Evolutionary conservation across 371 early-diverging fungal species (phyloP).

Genomic region (Phascolomyces articulosus): DNA sequence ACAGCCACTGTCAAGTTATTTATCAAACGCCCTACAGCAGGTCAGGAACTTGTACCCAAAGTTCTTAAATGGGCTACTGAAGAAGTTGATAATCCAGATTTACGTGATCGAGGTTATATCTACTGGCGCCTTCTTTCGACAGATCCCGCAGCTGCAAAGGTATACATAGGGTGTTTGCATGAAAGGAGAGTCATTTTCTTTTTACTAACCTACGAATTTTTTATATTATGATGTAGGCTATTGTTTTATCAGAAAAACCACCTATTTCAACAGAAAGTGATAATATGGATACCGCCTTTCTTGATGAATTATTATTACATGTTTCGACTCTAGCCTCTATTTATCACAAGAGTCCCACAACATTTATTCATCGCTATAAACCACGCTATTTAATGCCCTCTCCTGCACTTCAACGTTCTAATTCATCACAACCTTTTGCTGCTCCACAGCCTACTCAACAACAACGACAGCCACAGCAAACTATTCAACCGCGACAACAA

Average conservation of each 20-base stretch:
- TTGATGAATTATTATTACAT: conserved; percentile 90
- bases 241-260: conserved; percentile 90
- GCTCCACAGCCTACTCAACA: conserved; percentile 17
- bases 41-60: conserved; percentile 88
- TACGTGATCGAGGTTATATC: conserved; percentile 96
- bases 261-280: conserved; percentile 89
- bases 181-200: too few relatives aligned
- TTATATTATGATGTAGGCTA: conserved; percentile 38
- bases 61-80: conserved; percentile 94
- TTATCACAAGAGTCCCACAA: conserved; percentile 90
- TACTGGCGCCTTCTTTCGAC: conserved; percentile 97
- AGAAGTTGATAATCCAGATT: conserved; percentile 93
- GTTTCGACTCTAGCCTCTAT: conserved; percentile 90
- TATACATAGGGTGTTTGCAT: too few relatives aligned
- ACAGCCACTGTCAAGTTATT: conserved; percentile 96
- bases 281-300: conserved; percentile 75
- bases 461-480: conserved; percentile 16
- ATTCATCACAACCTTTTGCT: conserved; percentile 11
- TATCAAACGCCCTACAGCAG: conserved; percentile 86
- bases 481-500: conserved; percentile 5
- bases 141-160: conserved; percentile 79
- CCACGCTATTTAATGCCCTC: conserved; percentile 63
- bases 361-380: conserved; percentile 70
- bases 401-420: conserved; percentile 43
- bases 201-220: too few relatives aligned